A percentile compares a stretch with the other conserved stretches of the same genome.
Evolutionary conservation across 164 flowering plant species (phyloP).

Genomic region (Litsea cubeba): DNA sequence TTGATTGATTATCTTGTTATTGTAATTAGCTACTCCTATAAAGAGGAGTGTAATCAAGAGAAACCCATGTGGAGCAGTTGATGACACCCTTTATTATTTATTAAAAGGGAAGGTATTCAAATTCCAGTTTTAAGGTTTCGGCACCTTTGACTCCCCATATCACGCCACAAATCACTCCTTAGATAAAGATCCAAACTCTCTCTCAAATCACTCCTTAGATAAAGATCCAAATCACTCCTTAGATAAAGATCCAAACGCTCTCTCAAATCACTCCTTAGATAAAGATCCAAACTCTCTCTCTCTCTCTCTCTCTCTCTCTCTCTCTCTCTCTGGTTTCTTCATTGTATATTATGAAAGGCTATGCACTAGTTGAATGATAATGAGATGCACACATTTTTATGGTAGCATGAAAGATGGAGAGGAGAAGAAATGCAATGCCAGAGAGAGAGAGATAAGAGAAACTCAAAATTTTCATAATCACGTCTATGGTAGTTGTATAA

Average conservation of each 20-base stretch:
- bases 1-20: background rate
- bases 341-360: background rate
- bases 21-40: background rate
- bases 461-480: slow-evolving; percentile 16
- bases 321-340: background rate
- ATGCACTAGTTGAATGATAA: no score
- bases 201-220: slow-evolving; percentile 25
- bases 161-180: slow-evolving; percentile 38
- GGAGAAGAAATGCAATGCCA: no score
- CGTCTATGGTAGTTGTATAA: slow-evolving; percentile 8
- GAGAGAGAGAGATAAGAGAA: background rate
- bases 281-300: background rate
- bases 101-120: background rate
- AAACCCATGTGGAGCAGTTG: no score
- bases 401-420: no score
- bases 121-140: slow-evolving; percentile 22
- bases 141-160: slow-evolving; percentile 31
- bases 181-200: background rate
- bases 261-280: slow-evolving; percentile 25
- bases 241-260: background rate
- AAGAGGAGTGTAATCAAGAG: background rate
- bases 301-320: background rate
- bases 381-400: no score
- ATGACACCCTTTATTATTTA: background rate
- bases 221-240: slow-evolving; percentile 27